phyloP scores from a whole-genome alignment of 2,329 filamentous ascomycete species.

The Cytospora paraplurivora region DNA sequence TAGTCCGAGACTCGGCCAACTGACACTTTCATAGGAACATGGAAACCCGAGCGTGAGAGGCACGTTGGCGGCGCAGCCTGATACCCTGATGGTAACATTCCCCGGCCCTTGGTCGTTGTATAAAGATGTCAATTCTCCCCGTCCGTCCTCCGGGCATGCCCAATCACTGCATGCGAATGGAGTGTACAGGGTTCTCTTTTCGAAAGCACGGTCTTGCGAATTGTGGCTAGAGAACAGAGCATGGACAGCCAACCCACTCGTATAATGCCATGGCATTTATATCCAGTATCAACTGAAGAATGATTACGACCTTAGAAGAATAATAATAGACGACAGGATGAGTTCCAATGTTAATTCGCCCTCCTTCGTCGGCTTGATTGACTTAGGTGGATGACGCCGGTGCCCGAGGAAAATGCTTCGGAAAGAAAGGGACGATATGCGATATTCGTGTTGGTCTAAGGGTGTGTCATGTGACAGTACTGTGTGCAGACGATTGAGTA shows the following conservation, averaged over 20 bases:
- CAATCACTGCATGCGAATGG: conserved; percentile 22
- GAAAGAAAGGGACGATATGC: neutral
- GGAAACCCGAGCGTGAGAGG: conserved; percentile 73
- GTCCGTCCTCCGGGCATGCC: conserved; percentile 5
- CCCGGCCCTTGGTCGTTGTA: conserved; percentile 9
- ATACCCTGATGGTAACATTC: neutral
- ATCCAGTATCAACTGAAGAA: conserved; percentile 14
- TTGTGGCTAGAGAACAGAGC: conserved; percentile 9
- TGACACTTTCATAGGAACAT: conserved; percentile 58
- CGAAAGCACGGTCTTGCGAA: neutral
- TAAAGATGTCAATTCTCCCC: conserved; percentile 3
- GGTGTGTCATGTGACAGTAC: neutral
- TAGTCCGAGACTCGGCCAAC: conserved; percentile 12
- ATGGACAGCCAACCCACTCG: conserved; percentile 1
- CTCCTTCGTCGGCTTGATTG: neutral
- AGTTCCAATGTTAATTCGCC: neutral
- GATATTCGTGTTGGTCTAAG: neutral
- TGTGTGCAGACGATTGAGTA: neutral
- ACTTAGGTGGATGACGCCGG: neutral
- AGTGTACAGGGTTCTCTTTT: conserved; percentile 18
- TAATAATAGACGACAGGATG: conserved; percentile 20
- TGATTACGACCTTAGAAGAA: conserved; percentile 22
- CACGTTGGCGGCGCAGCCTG: conserved; percentile 59
- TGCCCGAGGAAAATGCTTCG: neutral
- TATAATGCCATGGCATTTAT: conserved; percentile 10